Conservation (phyloP, 257 asterid genomes). For the Solanum sparsipilum region DNA sequence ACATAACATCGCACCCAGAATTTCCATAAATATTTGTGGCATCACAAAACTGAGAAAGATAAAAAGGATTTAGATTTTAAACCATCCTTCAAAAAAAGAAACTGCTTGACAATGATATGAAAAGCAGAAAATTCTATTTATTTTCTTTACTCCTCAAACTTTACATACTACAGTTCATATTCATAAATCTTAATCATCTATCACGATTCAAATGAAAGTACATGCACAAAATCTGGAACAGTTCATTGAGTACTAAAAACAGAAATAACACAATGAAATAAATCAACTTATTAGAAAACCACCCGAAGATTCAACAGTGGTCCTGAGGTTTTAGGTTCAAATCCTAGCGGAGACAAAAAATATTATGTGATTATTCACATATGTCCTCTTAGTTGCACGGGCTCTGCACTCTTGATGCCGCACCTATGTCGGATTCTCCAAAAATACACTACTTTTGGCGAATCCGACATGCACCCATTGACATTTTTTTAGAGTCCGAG, state of each 20-base stretch:
- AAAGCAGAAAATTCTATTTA: background rate
- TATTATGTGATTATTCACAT: background rate
- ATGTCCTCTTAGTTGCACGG: background rate
- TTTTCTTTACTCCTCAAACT: background rate
- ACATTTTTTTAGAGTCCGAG: background rate
- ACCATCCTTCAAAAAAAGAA: background rate
- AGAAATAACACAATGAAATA: background rate
- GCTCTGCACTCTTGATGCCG: background rate
- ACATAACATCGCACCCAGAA: conserved; percentile 30
- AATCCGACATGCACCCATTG: background rate
- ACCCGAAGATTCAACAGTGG: background rate
- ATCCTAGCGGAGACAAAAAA: background rate
- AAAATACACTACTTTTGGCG: background rate
- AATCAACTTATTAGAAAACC: background rate
- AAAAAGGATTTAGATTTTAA: background rate
- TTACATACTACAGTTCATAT: background rate
- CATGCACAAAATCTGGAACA: background rate
- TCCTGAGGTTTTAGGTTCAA: background rate
- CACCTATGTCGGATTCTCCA: background rate
- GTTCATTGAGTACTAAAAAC: background rate
- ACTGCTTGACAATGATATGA: background rate
- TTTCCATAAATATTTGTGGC: conserved; percentile 30
- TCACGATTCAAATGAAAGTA: background rate
- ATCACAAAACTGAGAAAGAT: conserved; percentile 48
- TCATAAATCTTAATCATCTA: background rate